Base-by-base conservation (phyloP, 768 basidiomycete genomes). In the Termitomyces sp. region DNA sequence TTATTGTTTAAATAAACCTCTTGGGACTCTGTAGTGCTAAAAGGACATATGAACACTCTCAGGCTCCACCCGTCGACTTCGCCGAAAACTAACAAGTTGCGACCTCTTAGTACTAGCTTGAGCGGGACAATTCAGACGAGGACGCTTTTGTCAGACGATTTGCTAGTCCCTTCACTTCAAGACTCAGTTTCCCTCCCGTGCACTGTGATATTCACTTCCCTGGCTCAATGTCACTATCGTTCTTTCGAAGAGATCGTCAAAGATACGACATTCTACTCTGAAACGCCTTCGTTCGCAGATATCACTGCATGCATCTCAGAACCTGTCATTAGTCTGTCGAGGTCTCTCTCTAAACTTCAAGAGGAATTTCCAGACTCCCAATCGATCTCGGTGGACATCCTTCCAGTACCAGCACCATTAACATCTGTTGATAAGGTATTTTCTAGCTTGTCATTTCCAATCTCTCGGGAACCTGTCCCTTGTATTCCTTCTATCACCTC, bases 301-400 rank as follows among this genome's bases (percentile, higher is more conserved):
- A 39, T 56, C 5, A 56, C 57, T n/a, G 52, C 57, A 27, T 59
- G 29, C 31, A 36, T 43, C 31, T 59, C 60, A n/a, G 32, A 38
- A 20, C 20, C 43, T 12, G 11, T 53, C 35, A 32, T 48, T 18
- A 50, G 22, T 16, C 11, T 53, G 31, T 31, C 48, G 10, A 29
- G 15, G 10, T 53, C 57, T 13, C 25, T 41, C 9, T 52, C 47
- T 1, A 46, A 61, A 48, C 16, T 48, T 36, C 33, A 48, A 25
- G 12, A n/a, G 16, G 25, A 41, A 23, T 16, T 22, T n/a, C 3
- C 32, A 15, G n/a, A n/a, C 23, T 36, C 35, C 16, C 31, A 16
- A 9, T n/a, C 9, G 31, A 42, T 36, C 10, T 36, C 35, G 27
- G 16, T 38, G 0, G 22, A 38, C 7, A 3, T 25, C 23, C 3